Evolutionary conservation across 2,329 filamentous ascomycete genomes (phyloP), one percentile per base, ranked within the genome.

Genomic region (Ploettnerulaceae sp.): DNA sequence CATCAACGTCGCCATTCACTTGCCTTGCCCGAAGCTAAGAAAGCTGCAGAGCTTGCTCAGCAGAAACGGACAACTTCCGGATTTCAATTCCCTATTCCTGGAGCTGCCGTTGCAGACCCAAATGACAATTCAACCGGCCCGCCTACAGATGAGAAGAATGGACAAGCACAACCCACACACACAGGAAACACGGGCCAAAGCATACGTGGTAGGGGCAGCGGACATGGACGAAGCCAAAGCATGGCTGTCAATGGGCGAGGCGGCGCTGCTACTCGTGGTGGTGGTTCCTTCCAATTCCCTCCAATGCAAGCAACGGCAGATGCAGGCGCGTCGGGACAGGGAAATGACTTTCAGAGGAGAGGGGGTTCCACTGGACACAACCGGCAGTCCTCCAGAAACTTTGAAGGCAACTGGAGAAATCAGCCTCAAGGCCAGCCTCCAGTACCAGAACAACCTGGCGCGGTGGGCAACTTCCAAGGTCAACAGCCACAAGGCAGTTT

Each of bases 351-450:
- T 63, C 75, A 81, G 57, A 84, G 87, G 52, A 86, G 88, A 58
- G 82, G 84, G 58, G 86, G 85, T 67, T 46, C 53, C 39, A 49
- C 60, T 53, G 84, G 88, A 47, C 93, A 98, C 65, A 83, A 79
- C 54, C 81, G 93, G 52, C 84, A 83, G 24, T 80, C 80, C 8
- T 98, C 93, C 18, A 82, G 93, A 54, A 98, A 97, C 69, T 97
- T 97, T 63, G 93, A 98, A 58, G 84, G 90, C 61, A 98, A 98
- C 69, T 98, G 93, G 93, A 86, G 93, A 61, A 94, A 89, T 62
- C 90, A 86, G 58, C 78, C 78, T 54, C 63, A 70, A 57, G 69
- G 67, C 49, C 69, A 71, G 45, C 61, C 64, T 44, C 71, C 73
- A 48, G 61, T 61, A 21, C 68, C 71, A 56, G 73, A 73, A 58